phyloP scores from a whole-genome alignment of 768 basidiomycete species.

The Macrocybe gigantea region DNA sequence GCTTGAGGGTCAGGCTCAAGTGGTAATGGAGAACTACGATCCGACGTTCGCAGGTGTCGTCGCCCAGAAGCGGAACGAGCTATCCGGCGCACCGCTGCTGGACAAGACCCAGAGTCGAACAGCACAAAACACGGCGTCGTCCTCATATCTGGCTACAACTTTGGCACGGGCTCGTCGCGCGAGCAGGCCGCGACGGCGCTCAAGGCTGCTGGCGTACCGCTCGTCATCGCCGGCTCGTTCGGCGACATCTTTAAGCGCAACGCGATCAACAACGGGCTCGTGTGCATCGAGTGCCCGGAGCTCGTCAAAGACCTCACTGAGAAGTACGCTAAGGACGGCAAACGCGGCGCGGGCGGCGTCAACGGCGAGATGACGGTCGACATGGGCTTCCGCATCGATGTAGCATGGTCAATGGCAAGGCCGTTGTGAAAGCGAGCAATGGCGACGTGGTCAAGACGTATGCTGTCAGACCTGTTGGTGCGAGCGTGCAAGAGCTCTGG shows the following conservation, averaged over 20 bases:
- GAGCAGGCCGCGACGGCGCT: constrained; percentile 99
- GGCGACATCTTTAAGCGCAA: constrained; percentile 99
- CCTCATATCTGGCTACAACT: constrained; percentile 93
- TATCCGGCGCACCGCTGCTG: constrained; percentile 3
- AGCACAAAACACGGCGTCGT: constrained; percentile 57
- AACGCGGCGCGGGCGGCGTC: constrained; percentile 71
- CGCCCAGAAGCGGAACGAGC: constrained; percentile 36
- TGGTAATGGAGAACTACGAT: constrained; percentile 99
- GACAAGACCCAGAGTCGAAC: constrained; percentile 8
- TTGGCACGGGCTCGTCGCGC: constrained; percentile 96
- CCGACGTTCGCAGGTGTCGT: constrained; percentile 74
- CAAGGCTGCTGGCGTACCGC: constrained; percentile 85
- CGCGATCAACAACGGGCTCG: constrained; percentile 96
- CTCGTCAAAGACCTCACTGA: constrained; percentile 81
- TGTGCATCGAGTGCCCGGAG: constrained; percentile 90
- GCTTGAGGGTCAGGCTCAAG: constrained; percentile 85
- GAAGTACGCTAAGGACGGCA: constrained; percentile 65
- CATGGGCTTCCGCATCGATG: constrained; percentile 53
- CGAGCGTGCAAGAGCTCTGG: constrained; percentile 98
- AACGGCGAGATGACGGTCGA: constrained; percentile 84
- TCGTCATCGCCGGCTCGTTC: constrained; percentile 96
- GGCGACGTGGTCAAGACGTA: constrained; percentile 51
- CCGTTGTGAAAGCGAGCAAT: constrained; percentile 41
- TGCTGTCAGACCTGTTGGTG: constrained; percentile 70
- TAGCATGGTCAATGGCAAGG: constrained; percentile 68